Base-by-base conservation (phyloP, 495 filamentous ascomycete genomes). In the Tricharina praecox region DNA sequence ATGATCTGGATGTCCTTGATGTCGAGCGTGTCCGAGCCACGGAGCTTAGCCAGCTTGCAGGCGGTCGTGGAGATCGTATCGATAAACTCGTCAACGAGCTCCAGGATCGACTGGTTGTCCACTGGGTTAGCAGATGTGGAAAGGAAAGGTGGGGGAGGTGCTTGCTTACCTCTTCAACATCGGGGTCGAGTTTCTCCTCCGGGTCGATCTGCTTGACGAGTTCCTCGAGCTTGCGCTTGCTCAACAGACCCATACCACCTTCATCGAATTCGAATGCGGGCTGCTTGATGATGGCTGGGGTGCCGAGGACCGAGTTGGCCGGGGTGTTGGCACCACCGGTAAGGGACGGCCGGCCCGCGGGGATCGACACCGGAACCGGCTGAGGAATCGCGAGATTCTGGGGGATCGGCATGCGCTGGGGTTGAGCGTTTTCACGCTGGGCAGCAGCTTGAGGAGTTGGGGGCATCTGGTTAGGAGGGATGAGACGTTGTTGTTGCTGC, bases 171-270 rank as follows among this genome's bases (percentile, higher is more conserved):
- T 93, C 86, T 71, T 97, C 90, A 45, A 93, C 86, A 55, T 95
- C 90, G 0, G 90, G 81, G 33, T 82, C 81, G 44, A 95, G 65
- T 25, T 69, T 66, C 58, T 79, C 77, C 32, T 72, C 74, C 45
- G 77, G 76, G 18, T 75, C 75, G 47, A 97, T 87, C 63, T 95
- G 85, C 37, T 85, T 78, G 3, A 95, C 85, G 23, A 97, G 70
- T 59, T 94, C 87, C 62, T 97, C 86, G 26, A 97, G 73, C 69
- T 93, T 95, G 67, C 88, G 87, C 75, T 93, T 93, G 65, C 78
- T 87, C 13, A 96, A 69, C 2, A 97, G 77, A 18, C 85, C 75
- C 62, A 93, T 85, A 10, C 82, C 85, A 53, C 90, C 85, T 24
- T 82, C 83, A 58, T 95, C 88, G 37, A 93, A 77, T 25, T 82